Percentiles rank a stretch among this genome's conserved stretches.
Evolutionary conservation across 192 early-diverging fungal genomes (phyloP).

Genomic region (Rhizophagus sp.): DNA sequence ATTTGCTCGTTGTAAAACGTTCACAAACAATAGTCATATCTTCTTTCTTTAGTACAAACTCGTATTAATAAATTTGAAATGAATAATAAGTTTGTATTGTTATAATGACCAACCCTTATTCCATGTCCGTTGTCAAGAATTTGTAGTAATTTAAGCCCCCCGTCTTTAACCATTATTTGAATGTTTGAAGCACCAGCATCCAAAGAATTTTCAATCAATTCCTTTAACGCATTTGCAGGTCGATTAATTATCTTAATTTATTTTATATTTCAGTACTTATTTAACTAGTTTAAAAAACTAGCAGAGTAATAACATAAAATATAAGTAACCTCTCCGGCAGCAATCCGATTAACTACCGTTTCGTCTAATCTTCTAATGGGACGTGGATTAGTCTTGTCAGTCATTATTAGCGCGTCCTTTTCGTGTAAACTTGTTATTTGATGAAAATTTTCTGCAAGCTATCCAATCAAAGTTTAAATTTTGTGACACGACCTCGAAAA

Average conservation of each 20-base stretch:
- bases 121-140: conserved; percentile 96
- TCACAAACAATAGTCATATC: conserved; percentile 93
- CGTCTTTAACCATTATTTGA: conserved; percentile 81
- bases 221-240: conserved; percentile 95
- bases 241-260: conserved; percentile 83
- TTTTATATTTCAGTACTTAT: background rate
- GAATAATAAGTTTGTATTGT: conserved; percentile 14
- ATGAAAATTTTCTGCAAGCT: background rate
- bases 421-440: background rate
- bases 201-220: conserved; percentile 94
- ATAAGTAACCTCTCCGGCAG: conserved; percentile 83
- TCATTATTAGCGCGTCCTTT: background rate
- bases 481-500: no score
- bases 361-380: conserved; percentile 83
- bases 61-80: background rate
- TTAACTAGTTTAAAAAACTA: background rate
- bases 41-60: conserved; percentile 52
- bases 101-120: conserved; percentile 56
- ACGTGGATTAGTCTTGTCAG: conserved; percentile 16
- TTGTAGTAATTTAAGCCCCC: conserved; percentile 91
- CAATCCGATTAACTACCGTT: conserved; percentile 92
- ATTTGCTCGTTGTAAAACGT: conserved; percentile 94
- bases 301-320: background rate
- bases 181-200: conserved; percentile 91
- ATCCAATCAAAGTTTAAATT: background rate